Evolutionary conservation across 2,329 filamentous ascomycete genomes (phyloP), one percentile per base, ranked within the genome.

Genomic region (Sporothrix mexicana): DNA sequence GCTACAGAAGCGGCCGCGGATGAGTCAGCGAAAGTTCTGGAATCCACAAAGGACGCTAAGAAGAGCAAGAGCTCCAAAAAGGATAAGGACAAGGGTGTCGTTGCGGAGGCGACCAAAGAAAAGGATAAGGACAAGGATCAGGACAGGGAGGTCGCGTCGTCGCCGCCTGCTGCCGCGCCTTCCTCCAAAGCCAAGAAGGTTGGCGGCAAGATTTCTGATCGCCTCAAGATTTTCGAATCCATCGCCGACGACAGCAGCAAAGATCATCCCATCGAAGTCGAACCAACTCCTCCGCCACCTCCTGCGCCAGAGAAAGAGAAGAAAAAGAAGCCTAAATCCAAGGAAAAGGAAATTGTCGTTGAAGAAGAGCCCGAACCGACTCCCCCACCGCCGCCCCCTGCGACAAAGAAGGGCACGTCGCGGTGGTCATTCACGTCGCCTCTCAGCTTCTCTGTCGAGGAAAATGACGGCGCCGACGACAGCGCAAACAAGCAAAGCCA

Each of bases 191-290:
- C 81, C 69, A 87, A 85, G 76, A 88, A 87, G 80, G 81, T 84
- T 59, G 81, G 82, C 73, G 84, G 84, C 74, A 88, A 86, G 78
- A 85, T 90, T 78, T 84, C 87, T 72, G 86, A 90, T 78, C 85
- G 83, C 77, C 83, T 89, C 74, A 88, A 85, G 79, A 84, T 85
- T 43, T 90, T 90, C 77, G 86, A 90, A 79, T 77, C 83, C 69
- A 76, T 79, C 69, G 79, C 82, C 70, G 81, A 85, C 75, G 79
- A 81, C 69, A 77, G 76, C 25, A 76, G 76, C 25, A 76, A 78
- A 30, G 77, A 76, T 43, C 72, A 74, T 17, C 55, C 71, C 3
- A 49, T n/a, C 1, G 72, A 74, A 12, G 64, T 20, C 5, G 57
- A 59, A 10, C 70, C 74, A 23, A 67, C 71, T 3, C 62, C 74